phyloP scores from a whole-genome alignment of 208 protist genomes.

The Vickermania ingenoplastis region DNA sequence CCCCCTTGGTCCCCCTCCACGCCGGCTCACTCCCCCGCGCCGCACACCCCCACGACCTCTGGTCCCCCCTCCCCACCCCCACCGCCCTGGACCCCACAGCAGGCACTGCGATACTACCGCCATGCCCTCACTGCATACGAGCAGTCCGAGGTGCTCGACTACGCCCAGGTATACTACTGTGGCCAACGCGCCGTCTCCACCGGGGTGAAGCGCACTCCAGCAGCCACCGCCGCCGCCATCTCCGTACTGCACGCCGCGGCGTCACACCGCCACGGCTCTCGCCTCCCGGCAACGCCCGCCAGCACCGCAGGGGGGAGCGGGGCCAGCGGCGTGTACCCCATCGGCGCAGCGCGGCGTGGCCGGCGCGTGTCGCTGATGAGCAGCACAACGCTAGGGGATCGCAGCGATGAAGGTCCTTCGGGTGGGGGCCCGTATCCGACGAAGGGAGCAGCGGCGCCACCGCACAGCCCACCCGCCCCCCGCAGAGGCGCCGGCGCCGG shows the following conservation, averaged over 20 bases:
- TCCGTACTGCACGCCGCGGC: not conserved
- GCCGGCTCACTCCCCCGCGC: too few relatives aligned
- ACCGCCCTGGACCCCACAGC: conserved; percentile 27
- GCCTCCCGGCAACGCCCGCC: not conserved
- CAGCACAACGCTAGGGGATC: too few relatives aligned
- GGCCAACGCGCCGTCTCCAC: conserved; percentile 33
- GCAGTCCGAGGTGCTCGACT: conserved; percentile 62
- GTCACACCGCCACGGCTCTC: too few relatives aligned
- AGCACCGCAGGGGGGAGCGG: not conserved
- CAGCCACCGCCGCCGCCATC: conserved; percentile 1
- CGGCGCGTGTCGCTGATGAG: too few relatives aligned
- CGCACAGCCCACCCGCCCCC: too few relatives aligned
- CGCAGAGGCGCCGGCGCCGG: too few relatives aligned
- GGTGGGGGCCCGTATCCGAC: too few relatives aligned
- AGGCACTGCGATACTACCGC: conserved; percentile 25
- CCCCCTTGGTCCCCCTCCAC: too few relatives aligned
- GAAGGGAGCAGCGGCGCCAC: too few relatives aligned
- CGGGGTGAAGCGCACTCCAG: conserved; percentile 6
- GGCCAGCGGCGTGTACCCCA: not conserved
- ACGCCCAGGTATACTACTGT: conserved; percentile 71
- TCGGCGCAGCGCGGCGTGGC: not conserved
- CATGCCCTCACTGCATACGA: conserved; percentile 65
- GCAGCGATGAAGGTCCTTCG: too few relatives aligned
- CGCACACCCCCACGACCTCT: too few relatives aligned
- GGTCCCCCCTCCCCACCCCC: conserved; percentile 11